A percentile compares a stretch with the other conserved stretches of the same genome.
Conservation (phyloP, 805 yeast species). For the Yamadazyma laniorum region DNA sequence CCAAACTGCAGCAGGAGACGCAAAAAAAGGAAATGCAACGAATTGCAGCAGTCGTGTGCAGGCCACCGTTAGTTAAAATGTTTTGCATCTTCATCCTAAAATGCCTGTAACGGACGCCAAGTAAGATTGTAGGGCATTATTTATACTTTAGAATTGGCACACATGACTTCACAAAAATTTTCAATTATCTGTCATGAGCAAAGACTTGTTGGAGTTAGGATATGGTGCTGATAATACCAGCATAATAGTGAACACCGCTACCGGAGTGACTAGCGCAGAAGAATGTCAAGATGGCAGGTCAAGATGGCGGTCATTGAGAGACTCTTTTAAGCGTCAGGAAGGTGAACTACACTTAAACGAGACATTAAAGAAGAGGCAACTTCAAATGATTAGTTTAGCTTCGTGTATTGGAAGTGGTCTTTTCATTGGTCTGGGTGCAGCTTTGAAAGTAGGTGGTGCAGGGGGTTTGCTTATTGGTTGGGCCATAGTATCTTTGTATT, state of each 20-base stretch:
- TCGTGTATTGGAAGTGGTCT: slow-evolving; percentile 45
- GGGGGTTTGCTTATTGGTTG: slow-evolving; percentile 36
- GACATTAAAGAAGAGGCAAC: slow-evolving; percentile 29
- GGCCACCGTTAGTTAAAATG: background rate
- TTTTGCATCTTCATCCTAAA: too few species aligned
- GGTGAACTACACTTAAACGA: slow-evolving; percentile 17
- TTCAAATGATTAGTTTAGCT: slow-evolving; percentile 41
- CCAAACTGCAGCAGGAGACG: too few species aligned
- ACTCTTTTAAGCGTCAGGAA: slow-evolving; percentile 28
- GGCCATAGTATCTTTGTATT: slow-evolving; percentile 38
- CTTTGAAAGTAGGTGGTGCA: slow-evolving; percentile 36
- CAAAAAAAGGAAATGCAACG: background rate
- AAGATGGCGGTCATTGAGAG: slow-evolving; percentile 25
- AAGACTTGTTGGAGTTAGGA: background rate
- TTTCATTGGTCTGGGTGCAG: slow-evolving; percentile 39
- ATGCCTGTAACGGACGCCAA: background rate
- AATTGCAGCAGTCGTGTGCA: slow-evolving; percentile 1
- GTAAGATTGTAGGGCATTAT: background rate
- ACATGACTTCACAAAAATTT: too few species aligned
- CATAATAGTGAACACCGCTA: too few species aligned
- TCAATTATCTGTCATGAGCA: too few species aligned
- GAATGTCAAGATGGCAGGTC: too few species aligned
- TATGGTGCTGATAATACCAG: too few species aligned
- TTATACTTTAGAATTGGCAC: too few species aligned
- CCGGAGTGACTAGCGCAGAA: too few species aligned